A percentile compares a stretch with the other conserved stretches of the same genome.
Conservation (phyloP, 768 basidiomycete species). For the Leccinum fibrillosum region DNA sequence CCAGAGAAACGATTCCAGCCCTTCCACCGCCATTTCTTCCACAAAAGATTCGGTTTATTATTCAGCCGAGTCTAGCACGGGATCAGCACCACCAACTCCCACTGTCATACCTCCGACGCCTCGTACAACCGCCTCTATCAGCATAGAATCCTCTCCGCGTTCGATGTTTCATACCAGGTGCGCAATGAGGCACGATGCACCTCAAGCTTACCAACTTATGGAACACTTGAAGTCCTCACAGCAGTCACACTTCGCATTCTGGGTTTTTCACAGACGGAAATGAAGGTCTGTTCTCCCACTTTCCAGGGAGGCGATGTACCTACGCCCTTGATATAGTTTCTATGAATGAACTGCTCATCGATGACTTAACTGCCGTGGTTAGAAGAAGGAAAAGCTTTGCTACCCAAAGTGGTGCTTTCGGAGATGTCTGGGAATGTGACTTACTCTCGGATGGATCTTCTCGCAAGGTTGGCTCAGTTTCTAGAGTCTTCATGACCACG, state of each 20-base stretch:
- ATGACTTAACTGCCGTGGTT: neutral
- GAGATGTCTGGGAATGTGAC: slow-evolving; percentile 26
- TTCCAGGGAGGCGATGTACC: neutral
- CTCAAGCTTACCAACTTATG: neutral
- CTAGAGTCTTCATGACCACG: neutral
- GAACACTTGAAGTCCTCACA: slow-evolving; percentile 4
- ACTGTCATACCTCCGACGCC: slow-evolving; percentile 5
- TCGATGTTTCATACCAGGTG: slow-evolving; percentile 12
- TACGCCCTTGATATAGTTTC: slow-evolving; percentile 1
- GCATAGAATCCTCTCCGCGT: neutral
- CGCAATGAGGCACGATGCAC: neutral
- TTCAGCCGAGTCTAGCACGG: slow-evolving; percentile 10
- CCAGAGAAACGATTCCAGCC: neutral
- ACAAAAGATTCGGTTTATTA: slow-evolving; percentile 2
- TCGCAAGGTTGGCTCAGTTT: slow-evolving; percentile 5
- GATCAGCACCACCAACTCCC: slow-evolving; percentile 4
- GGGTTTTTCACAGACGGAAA: slow-evolving; percentile 3
- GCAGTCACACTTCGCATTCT: slow-evolving; percentile 11
- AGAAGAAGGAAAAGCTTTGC: slow-evolving; percentile 7
- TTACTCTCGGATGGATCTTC: slow-evolving; percentile 7
- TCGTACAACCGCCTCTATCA: too few species aligned
- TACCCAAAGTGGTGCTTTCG: slow-evolving; percentile 14
- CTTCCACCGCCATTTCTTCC: neutral
- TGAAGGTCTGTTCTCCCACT: slow-evolving; percentile 7
- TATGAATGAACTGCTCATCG: slow-evolving; percentile 5